A percentile compares a stretch with the other conserved stretches of the same genome.
Conservation (phyloP, 75 land plant species). For the Sequoiadendron giganteum region DNA sequence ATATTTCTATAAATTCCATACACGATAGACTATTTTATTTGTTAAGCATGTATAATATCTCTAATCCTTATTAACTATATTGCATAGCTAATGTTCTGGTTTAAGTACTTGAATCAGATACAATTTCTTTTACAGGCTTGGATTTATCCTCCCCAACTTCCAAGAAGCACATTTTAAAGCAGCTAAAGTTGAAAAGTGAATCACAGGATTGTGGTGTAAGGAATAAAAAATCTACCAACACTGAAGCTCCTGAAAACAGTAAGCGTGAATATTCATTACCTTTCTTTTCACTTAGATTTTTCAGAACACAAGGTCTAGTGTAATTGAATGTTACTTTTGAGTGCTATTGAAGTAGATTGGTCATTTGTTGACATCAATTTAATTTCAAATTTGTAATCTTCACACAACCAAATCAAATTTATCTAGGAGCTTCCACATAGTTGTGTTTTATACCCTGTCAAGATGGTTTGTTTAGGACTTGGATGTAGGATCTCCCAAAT, state of each 20-base stretch:
- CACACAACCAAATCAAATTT: no score
- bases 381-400: not conserved
- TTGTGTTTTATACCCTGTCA: no score
- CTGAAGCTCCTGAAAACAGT: not conserved
- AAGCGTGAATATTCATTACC: not conserved
- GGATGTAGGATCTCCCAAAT: no score
- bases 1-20: not conserved
- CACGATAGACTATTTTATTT: not conserved
- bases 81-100: not conserved
- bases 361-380: not conserved
- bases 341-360: not conserved
- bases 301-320: not conserved
- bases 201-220: not conserved
- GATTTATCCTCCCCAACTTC: not conserved
- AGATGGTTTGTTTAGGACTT: no score
- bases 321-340: not conserved
- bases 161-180: not conserved
- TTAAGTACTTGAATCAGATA: not conserved
- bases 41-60: not conserved
- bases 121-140: not conserved
- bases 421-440: no score
- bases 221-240: not conserved
- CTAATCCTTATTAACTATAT: not conserved
- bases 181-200: conserved; percentile 11
- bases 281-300: not conserved